Evolutionary conservation across 768 basidiomycete genomes (phyloP).

Genomic region (Paxillus involutus): DNA sequence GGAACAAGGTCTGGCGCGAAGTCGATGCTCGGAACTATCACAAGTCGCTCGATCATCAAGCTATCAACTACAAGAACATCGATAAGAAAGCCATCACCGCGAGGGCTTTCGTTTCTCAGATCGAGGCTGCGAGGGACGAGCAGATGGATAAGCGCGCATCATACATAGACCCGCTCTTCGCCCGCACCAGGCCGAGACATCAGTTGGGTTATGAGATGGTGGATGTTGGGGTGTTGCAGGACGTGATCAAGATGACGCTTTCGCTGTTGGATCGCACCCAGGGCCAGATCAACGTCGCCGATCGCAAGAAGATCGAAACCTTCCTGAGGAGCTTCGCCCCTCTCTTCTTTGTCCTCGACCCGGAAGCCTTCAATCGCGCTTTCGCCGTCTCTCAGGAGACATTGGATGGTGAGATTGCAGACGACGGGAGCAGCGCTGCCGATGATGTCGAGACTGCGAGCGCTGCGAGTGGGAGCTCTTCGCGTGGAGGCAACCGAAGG

Average conservation of each 20-base stretch:
- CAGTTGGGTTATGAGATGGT: conserved; percentile 81
- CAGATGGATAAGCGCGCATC: conserved; percentile 75
- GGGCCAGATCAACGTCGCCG: conserved; percentile 65
- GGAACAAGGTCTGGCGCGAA: conserved; percentile 99
- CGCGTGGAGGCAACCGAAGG: conserved; percentile 38
- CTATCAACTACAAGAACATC: conserved; percentile 81
- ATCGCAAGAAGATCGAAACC: conserved; percentile 80
- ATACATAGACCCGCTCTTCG: conserved; percentile 47
- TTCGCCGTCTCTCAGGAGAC: conserved; percentile 65
- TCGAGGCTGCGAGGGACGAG: conserved; percentile 82
- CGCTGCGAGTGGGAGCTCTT: conserved; percentile 24
- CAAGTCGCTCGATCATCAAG: conserved; percentile 93
- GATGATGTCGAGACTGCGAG: conserved; percentile 40
- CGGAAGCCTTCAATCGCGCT: conserved; percentile 65
- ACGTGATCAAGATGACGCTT: conserved; percentile 84
- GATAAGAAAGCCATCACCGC: conserved; percentile 85
- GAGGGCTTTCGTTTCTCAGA: conserved; percentile 79
- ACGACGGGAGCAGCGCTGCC: conserved; percentile 35
- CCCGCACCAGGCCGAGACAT: conserved; percentile 65
- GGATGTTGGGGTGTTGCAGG: conserved; percentile 78
- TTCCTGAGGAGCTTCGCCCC: conserved; percentile 78
- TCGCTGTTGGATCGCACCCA: conserved; percentile 90
- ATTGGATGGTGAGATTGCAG: conserved; percentile 59
- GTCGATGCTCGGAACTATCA: conserved; percentile 92
- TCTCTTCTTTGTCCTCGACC: conserved; percentile 74